phyloP scores from a whole-genome alignment of 2,329 filamentous ascomycete genomes.

The Arthrobotrys entomopaga region DNA sequence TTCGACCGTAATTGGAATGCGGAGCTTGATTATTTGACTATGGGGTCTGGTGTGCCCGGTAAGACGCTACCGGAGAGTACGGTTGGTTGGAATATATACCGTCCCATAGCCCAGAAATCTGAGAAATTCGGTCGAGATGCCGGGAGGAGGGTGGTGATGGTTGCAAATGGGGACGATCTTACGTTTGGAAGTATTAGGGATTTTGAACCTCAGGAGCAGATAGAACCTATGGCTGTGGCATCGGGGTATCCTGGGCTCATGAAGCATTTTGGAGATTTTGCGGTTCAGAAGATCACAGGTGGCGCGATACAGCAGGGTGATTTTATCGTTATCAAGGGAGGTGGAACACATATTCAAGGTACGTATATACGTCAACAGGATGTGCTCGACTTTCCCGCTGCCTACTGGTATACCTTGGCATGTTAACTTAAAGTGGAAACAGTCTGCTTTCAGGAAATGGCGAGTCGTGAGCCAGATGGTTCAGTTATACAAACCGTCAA shows the following conservation, averaged over 20 bases:
- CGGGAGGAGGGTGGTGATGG: neutral
- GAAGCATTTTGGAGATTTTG: slow-evolving; percentile 22
- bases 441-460: slow-evolving; percentile 47
- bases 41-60: neutral
- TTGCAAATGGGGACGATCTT: slow-evolving; percentile 14
- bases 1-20: neutral
- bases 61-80: neutral
- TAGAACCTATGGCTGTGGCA: neutral
- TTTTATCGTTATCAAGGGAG: slow-evolving; percentile 32
- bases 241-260: slow-evolving; percentile 1
- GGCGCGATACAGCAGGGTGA: slow-evolving; percentile 26
- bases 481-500: neutral
- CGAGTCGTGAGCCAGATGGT: neutral
- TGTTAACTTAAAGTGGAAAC: neutral
- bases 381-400: too few relatives aligned
- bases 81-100: slow-evolving; percentile 31
- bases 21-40: slow-evolving; percentile 9
- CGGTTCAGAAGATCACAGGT: slow-evolving; percentile 13
- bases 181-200: slow-evolving; percentile 19
- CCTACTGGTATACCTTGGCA: neutral
- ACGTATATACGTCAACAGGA: neutral
- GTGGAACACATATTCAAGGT: slow-evolving; percentile 37
- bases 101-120: slow-evolving; percentile 9
- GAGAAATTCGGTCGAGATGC: neutral
- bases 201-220: neutral